phyloP scores from a whole-genome alignment of 2,329 filamentous ascomycete genomes.

The Leptographium lundbergii region DNA sequence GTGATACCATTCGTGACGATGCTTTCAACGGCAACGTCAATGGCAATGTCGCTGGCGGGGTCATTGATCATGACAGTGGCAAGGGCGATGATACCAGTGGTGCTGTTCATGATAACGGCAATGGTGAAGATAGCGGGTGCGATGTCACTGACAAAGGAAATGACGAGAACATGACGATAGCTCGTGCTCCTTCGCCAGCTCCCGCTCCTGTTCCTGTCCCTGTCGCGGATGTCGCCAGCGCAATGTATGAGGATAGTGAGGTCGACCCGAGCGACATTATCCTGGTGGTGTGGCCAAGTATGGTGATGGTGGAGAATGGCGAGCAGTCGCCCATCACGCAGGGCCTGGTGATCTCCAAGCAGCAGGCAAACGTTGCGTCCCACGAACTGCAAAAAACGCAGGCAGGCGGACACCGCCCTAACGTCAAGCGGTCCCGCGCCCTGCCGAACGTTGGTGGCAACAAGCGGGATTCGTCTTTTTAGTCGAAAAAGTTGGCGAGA shows the following conservation, averaged over 20 bases:
- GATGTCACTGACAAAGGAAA: neutral
- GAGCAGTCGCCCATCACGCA: conserved; percentile 22
- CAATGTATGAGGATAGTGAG: neutral
- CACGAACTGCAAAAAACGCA: too few relatives aligned
- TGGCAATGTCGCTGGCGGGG: too few relatives aligned
- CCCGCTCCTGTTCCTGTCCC: too few relatives aligned
- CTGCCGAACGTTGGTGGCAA: conserved; percentile 2
- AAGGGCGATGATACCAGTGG: too few relatives aligned
- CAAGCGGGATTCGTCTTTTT: conserved; percentile 5
- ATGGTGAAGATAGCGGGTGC: neutral
- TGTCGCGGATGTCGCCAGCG: neutral
- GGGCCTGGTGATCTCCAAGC: conserved; percentile 22
- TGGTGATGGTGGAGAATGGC: conserved; percentile 21
- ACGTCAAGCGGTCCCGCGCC: conserved; percentile 8
- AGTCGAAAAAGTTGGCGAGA: conserved; percentile 4
- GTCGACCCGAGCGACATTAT: conserved; percentile 18
- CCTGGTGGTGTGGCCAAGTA: conserved; percentile 22
- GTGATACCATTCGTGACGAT: too few relatives aligned
- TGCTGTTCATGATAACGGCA: too few relatives aligned
- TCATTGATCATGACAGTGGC: too few relatives aligned
- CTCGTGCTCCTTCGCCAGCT: too few relatives aligned
- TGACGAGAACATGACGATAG: neutral
- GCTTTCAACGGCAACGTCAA: conserved; percentile 1
- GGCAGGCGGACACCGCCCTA: neutral
- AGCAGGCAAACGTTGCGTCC: conserved; percentile 15